Evolutionary conservation across 192 early-diverging fungal species (phyloP).

Genomic region (Coemansia sp.): DNA sequence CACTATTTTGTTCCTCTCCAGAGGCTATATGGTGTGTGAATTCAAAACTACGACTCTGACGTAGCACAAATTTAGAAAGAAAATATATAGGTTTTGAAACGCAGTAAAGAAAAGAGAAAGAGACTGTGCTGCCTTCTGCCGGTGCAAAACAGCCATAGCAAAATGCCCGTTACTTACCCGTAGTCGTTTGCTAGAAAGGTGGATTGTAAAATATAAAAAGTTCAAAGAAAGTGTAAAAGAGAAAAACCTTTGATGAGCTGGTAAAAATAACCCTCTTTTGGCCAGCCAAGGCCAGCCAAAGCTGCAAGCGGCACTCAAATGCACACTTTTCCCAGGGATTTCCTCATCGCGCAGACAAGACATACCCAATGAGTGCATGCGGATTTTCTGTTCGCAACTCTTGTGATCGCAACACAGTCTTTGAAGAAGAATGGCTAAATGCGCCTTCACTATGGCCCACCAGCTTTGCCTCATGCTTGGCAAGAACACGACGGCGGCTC

Average conservation of each 20-base stretch:
- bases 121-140: neutral
- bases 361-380: neutral
- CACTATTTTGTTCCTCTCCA: neutral
- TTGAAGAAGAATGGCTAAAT: too few species aligned
- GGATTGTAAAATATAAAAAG: neutral
- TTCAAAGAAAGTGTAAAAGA: neutral
- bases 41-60: neutral
- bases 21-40: slow-evolving; percentile 2
- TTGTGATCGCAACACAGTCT: neutral
- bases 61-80: neutral
- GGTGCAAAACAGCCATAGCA: neutral
- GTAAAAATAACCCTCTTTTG: neutral
- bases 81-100: neutral
- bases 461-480: neutral
- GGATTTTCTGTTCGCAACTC: neutral
- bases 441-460: too few species aligned
- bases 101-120: neutral
- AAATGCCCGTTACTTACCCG: slow-evolving; percentile 2
- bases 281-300: too few species aligned
- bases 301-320: neutral
- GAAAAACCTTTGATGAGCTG: too few species aligned
- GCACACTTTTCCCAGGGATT: slow-evolving; percentile 9
- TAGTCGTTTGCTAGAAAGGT: neutral
- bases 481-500: neutral
- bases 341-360: neutral